Conservation (phyloP, 257 asterid species). For the Pogostemon cablin region DNA sequence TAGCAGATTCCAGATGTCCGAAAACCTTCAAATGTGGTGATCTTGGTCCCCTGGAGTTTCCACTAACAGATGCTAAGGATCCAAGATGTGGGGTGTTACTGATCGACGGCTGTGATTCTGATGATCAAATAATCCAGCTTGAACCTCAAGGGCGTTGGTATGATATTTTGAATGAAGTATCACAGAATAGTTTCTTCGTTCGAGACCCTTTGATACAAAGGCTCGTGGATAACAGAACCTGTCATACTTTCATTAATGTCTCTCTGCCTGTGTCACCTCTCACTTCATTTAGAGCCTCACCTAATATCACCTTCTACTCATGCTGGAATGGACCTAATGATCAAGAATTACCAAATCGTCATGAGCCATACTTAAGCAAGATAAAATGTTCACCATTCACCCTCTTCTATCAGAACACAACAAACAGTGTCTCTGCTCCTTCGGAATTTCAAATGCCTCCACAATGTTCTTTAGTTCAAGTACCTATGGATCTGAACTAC, state of each 20-base stretch:
- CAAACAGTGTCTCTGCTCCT: not conserved
- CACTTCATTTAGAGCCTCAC: slow-evolving; percentile 25
- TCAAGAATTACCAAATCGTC: not conserved
- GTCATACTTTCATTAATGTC: slow-evolving; percentile 7
- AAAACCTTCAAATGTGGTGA: slow-evolving; percentile 38
- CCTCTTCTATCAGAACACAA: slow-evolving; percentile 20
- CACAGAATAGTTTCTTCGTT: slow-evolving; percentile 21
- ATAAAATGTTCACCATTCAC: not conserved
- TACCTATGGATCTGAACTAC: slow-evolving; percentile 25
- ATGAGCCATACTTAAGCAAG: not conserved
- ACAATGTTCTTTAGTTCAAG: slow-evolving; percentile 12
- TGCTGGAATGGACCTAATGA: not conserved
- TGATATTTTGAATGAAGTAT: not conserved
- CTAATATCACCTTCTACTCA: slow-evolving; percentile 32
- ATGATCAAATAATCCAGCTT: slow-evolving; percentile 34
- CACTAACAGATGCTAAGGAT: slow-evolving; percentile 17
- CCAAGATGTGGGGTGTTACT: slow-evolving; percentile 44
- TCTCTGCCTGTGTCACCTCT: slow-evolving; percentile 22
- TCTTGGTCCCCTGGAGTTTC: slow-evolving; percentile 33
- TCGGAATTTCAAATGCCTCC: not conserved
- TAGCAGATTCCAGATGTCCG: slow-evolving; percentile 36
- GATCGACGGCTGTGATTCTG: slow-evolving; percentile 12
- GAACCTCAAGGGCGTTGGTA: slow-evolving; percentile 9
- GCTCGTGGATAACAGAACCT: not conserved
- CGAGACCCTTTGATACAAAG: not conserved